A percentile compares a stretch with the other conserved stretches of the same genome.
Conservation (phyloP, 108 stramenopile genomes). For the Bacterosira constricta region DNA sequence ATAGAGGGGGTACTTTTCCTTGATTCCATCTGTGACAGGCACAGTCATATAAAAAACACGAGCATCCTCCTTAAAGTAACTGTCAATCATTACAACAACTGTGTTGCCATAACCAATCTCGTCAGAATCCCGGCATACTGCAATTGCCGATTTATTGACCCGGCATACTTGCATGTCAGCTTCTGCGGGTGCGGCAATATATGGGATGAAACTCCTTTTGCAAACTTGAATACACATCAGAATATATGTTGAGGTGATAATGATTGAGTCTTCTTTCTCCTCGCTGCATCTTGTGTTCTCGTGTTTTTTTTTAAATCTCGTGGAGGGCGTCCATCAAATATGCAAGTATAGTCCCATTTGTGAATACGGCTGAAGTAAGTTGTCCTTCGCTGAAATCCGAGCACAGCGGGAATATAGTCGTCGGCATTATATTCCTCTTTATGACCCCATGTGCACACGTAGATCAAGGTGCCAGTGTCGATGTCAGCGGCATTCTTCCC, state of each 20-base stretch:
- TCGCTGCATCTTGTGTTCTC: too few species aligned
- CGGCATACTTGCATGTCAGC: constrained; percentile 24
- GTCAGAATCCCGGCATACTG: not conserved
- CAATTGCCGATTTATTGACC: not conserved
- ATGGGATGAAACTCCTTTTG: not conserved
- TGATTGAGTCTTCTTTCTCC: not conserved
- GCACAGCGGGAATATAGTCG: too few species aligned
- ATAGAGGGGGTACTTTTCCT: constrained; percentile 5
- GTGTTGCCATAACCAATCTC: constrained; percentile 2
- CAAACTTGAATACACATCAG: constrained; percentile 9
- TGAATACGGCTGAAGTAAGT: too few species aligned
- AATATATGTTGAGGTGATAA: constrained; percentile 4
- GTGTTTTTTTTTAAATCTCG: too few species aligned
- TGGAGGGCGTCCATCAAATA: too few species aligned
- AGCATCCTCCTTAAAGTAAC: not conserved
- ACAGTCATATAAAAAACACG: not conserved
- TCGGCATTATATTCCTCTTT: too few species aligned
- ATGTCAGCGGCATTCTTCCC: too few species aligned
- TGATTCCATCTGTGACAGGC: not conserved
- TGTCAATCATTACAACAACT: not conserved
- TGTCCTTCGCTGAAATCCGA: too few species aligned
- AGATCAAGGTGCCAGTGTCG: too few species aligned
- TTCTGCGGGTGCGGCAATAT: constrained; percentile 14
- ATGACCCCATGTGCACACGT: too few species aligned
- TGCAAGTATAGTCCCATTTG: too few species aligned